These are phyloP conservation scores for Coemansia sp. DNA, from an alignment of 192 early-diverging fungal species.

Conservation along the genomic window DNA sequence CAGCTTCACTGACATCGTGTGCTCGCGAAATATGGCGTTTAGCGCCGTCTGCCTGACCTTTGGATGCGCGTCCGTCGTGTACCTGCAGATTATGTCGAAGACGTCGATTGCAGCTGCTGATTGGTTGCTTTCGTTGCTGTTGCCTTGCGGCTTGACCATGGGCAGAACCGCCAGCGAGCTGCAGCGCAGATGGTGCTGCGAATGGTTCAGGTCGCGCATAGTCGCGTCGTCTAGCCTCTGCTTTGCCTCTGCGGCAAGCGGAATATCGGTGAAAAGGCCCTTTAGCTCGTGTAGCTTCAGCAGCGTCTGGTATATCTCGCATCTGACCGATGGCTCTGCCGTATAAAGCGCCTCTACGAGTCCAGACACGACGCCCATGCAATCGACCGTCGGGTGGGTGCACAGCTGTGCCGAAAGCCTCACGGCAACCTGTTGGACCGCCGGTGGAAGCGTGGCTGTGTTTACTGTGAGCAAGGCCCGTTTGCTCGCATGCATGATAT, in stretches of 20 bases:
- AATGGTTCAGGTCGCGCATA: conserved; percentile 30
- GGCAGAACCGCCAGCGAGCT: conserved; percentile 26
- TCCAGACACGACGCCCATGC: not conserved
- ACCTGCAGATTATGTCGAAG: conserved; percentile 34
- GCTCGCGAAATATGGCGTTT: conserved; percentile 24
- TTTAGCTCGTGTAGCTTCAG: conserved; percentile 31
- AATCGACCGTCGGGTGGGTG: conserved; percentile 35
- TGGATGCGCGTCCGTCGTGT: conserved; percentile 38
- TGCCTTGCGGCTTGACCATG: conserved; percentile 4
- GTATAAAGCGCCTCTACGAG: conserved; percentile 18
- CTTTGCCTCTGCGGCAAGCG: conserved; percentile 1
- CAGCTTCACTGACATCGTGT: conserved; percentile 24
- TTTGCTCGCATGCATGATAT: conserved; percentile 3
- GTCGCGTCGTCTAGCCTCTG: conserved; percentile 11
- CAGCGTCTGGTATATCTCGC: conserved; percentile 45
- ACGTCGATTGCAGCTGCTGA: not conserved
- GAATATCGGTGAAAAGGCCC: conserved; percentile 12
- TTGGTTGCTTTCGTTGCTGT: not conserved
- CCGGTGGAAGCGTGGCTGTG: not conserved
- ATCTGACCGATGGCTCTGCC: conserved; percentile 27
- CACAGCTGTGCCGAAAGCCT: conserved; percentile 29
- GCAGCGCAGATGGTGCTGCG: conserved; percentile 47
- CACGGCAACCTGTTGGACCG: conserved; percentile 38
- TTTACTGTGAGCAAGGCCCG: conserved; percentile 21
- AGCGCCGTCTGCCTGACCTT: conserved; percentile 43